Conservation (phyloP, 2,329 filamentous ascomycete species). For the Stachybotrys echinatus region DNA sequence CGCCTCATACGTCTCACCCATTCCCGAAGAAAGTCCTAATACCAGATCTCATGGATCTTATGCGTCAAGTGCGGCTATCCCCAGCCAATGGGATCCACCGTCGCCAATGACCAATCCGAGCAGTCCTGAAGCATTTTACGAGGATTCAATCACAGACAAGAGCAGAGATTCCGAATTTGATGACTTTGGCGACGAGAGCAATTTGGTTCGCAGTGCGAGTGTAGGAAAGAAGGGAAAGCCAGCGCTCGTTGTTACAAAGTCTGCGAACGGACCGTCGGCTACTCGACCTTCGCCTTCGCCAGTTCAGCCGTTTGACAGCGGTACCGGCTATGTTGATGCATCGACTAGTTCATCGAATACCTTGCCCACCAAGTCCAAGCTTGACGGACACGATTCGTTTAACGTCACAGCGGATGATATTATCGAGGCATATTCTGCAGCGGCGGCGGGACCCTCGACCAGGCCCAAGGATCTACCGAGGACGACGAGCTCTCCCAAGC, state of each 20-base stretch:
- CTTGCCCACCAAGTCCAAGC: conserved; percentile 21
- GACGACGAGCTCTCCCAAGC: conserved; percentile 19
- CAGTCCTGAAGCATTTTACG: conserved; percentile 44
- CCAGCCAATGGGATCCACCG: conserved; percentile 56
- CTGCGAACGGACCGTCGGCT: conserved; percentile 4
- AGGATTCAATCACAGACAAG: conserved; percentile 43
- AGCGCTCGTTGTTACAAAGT: conserved; percentile 41
- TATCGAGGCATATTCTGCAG: conserved; percentile 45
- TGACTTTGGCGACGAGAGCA: conserved; percentile 49
- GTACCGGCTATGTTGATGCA: conserved; percentile 40
- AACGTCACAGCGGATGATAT: conserved; percentile 39
- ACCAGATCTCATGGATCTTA: conserved; percentile 57
- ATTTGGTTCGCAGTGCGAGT: conserved; percentile 56
- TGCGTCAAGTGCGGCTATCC: conserved; percentile 68
- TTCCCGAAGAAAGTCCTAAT: conserved; percentile 64
- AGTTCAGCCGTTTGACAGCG: conserved; percentile 34
- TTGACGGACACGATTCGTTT: conserved; percentile 6
- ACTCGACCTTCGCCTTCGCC: conserved; percentile 27
- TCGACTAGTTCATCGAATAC: conserved; percentile 42
- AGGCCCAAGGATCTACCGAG: conserved; percentile 18
- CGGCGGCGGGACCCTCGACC: conserved; percentile 34
- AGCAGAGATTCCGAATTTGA: conserved; percentile 32
- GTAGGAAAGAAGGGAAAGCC: conserved; percentile 56
- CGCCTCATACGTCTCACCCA: conserved; percentile 65
- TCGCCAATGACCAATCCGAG: conserved; percentile 40